phyloP scores from a whole-genome alignment of 306 rosid species.

The Quercus aquifolioides region DNA sequence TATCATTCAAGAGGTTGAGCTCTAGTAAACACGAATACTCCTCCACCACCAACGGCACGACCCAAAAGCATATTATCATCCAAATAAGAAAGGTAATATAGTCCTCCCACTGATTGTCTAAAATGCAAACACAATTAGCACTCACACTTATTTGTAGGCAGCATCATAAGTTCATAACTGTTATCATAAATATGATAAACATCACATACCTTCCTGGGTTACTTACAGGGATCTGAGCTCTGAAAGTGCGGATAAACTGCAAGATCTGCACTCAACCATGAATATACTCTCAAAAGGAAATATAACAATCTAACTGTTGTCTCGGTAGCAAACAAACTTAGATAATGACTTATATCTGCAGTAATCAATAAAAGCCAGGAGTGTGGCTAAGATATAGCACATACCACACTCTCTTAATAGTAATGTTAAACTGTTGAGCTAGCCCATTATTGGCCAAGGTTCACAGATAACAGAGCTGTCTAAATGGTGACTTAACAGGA shows the following conservation, averaged over 20 bases:
- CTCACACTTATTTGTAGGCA: neutral
- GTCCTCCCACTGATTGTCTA: conserved; percentile 77
- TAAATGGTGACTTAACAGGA: neutral
- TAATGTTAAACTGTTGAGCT: neutral
- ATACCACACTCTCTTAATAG: neutral
- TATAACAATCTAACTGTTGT: neutral
- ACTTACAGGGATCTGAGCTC: conserved; percentile 73
- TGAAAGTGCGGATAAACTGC: conserved; percentile 71
- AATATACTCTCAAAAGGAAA: neutral
- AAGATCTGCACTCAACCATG: conserved; percentile 49
- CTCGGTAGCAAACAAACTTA: neutral
- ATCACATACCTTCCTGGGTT: conserved; percentile 61
- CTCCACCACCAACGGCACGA: conserved; percentile 94
- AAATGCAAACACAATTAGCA: conserved; percentile 7
- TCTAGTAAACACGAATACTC: conserved; percentile 81
- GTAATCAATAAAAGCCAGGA: neutral
- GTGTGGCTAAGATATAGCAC: neutral
- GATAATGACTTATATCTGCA: neutral
- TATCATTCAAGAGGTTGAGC: conserved; percentile 61
- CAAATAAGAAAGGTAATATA: conserved; percentile 84
- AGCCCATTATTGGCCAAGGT: neutral
- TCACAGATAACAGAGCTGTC: neutral
- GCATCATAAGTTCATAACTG: neutral
- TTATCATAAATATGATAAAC: neutral
- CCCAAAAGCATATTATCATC: conserved; percentile 91